Percentiles rank a stretch among this genome's conserved stretches.
Conservation (phyloP, 176 grass and related monocot genomes). For the Juncus effusus region DNA sequence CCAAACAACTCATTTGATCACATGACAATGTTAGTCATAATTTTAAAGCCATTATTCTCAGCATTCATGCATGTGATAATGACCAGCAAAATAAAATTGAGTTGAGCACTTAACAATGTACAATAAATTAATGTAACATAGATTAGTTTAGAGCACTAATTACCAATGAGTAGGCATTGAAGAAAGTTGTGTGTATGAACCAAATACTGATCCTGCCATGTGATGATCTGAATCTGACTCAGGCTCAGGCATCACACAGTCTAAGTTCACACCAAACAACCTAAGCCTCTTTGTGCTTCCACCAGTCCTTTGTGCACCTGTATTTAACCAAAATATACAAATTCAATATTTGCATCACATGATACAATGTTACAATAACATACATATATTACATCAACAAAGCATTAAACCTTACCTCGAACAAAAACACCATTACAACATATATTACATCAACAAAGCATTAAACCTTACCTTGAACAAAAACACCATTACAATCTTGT, state of each 20-base stretch:
- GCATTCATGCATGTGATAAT: constrained; percentile 24
- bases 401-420: constrained; percentile 1
- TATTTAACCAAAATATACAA: not conserved
- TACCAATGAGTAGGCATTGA: constrained; percentile 48
- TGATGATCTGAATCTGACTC: constrained; percentile 26
- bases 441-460: not conserved
- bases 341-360: not conserved
- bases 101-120: not conserved
- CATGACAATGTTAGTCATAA: constrained; percentile 3
- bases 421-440: not conserved
- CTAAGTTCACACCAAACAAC: constrained; percentile 85
- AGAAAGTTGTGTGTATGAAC: constrained; percentile 41
- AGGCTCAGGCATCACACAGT: constrained; percentile 56
- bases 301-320: constrained; percentile 28
- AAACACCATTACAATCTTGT: constrained; percentile 10
- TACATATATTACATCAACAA: not conserved
- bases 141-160: constrained; percentile 28
- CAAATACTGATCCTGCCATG: constrained; percentile 24
- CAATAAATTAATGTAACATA: not conserved
- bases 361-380: not conserved
- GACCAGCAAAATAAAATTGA: not conserved
- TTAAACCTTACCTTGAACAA: constrained; percentile 8
- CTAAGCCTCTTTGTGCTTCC: constrained; percentile 47
- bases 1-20: constrained; percentile 1
- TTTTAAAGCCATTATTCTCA: not conserved